Evolutionary conservation across 2,329 filamentous ascomycete genomes (phyloP).

Genomic region (Cercospora sp.): DNA sequence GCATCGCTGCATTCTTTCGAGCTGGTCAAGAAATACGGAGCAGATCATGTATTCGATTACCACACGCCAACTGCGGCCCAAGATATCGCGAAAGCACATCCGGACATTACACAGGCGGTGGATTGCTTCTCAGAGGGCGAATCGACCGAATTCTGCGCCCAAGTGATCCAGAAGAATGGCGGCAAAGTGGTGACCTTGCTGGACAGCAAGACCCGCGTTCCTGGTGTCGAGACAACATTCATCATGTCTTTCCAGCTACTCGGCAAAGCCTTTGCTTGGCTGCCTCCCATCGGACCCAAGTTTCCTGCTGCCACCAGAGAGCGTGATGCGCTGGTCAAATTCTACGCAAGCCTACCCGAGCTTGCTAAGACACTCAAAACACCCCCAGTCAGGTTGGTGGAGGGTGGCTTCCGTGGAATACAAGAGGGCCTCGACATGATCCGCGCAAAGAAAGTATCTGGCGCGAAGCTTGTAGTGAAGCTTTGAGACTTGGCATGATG

Average conservation of each 20-base stretch:
- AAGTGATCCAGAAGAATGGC: not conserved
- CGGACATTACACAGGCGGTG: not conserved
- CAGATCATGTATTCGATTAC: not conserved
- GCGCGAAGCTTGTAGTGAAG: slow-evolving; percentile 1
- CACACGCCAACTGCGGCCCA: not conserved
- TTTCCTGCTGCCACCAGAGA: not conserved
- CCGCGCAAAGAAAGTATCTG: not conserved
- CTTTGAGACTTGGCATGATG: not conserved
- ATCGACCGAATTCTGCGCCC: not conserved
- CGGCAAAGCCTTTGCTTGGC: not conserved
- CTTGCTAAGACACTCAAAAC: not conserved
- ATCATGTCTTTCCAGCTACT: not conserved
- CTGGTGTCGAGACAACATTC: not conserved
- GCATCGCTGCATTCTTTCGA: not conserved
- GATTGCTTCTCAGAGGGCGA: slow-evolving; percentile 2
- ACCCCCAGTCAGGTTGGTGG: not conserved
- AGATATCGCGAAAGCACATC: not conserved
- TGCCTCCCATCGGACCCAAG: not conserved
- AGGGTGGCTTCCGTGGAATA: not conserved
- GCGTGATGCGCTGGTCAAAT: not conserved
- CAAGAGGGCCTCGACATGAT: not conserved
- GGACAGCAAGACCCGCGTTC: not conserved
- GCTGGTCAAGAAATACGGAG: not conserved
- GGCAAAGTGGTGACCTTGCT: not conserved
- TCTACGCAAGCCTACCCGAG: not conserved